A percentile compares a stretch with the other conserved stretches of the same genome.
phyloP scores from a whole-genome alignment of 805 yeast species.

The Lachancea quebecensis region DNA sequence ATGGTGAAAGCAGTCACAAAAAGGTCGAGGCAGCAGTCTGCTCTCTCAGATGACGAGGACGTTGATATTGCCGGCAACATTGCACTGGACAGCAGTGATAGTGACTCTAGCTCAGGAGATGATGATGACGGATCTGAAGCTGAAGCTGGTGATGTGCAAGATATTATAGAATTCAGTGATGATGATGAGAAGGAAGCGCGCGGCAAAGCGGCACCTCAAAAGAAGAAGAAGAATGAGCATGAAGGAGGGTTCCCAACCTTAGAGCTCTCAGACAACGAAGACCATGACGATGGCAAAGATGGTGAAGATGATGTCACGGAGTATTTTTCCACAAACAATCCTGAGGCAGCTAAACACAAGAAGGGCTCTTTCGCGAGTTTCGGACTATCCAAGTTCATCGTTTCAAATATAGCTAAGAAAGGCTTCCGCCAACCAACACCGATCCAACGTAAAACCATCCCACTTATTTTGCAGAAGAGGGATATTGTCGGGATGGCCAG shows the following conservation, averaged over 20 bases:
- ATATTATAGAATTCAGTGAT: slow-evolving; percentile 45
- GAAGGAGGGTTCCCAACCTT: slow-evolving; percentile 39
- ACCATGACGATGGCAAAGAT: slow-evolving; percentile 34
- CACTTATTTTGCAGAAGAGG: slow-evolving; percentile 74
- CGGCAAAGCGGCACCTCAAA: slow-evolving; percentile 8
- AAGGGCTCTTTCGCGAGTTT: slow-evolving; percentile 84
- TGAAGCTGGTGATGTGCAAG: slow-evolving; percentile 39
- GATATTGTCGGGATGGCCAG: slow-evolving; percentile 99
- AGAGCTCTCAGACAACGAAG: slow-evolving; percentile 48
- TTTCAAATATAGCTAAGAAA: slow-evolving; percentile 66
- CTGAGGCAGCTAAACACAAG: slow-evolving; percentile 34
- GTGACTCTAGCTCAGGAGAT: slow-evolving; percentile 30
- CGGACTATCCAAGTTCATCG: slow-evolving; percentile 69
- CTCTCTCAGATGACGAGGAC: slow-evolving; percentile 32
- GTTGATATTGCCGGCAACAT: slow-evolving; percentile 59
- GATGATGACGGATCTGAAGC: slow-evolving; percentile 26
- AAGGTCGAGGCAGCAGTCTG: slow-evolving; percentile 6
- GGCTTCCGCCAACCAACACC: slow-evolving; percentile 97
- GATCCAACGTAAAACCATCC: slow-evolving; percentile 92
- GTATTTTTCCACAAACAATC: slow-evolving; percentile 34
- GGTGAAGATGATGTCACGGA: slow-evolving; percentile 40
- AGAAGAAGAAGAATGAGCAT: slow-evolving; percentile 7
- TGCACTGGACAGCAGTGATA: slow-evolving; percentile 37
- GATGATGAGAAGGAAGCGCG: slow-evolving; percentile 37
- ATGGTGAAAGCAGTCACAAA: slow-evolving; percentile 1